Evolutionary conservation across 176 grass and related monocot species (phyloP), one percentile per base, ranked within the genome.

Genomic region (Eremochloa ophiuroides): DNA sequence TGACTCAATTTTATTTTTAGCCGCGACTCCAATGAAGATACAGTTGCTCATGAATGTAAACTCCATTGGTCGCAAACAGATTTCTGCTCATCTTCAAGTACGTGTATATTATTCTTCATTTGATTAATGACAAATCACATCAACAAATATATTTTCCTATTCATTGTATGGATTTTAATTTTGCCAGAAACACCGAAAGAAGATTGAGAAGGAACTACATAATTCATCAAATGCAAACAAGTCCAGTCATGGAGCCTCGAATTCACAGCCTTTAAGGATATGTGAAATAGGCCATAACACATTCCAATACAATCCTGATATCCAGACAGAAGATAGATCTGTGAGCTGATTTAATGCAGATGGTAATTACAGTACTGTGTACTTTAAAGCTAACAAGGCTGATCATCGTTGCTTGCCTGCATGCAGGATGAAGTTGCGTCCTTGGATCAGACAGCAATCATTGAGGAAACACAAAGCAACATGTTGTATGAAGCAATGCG

Each of bases 21-120:
- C 13, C 35, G 62, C 85, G 29, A 68, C 50, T 16, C 85, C 85
- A 25, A 81, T 30, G 20, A 75, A 69, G 29, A 75, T 86, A 38
- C 40, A 81, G 2, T 11, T 75, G n/a, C 35, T 81, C 39, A 69
- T 87, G 85, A 60, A 81, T 3, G 23, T 87, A n/a, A 43, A 48
- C 7, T 37, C n/a, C 8, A 16, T 86, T 47, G 28, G 14, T 18
- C 62, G 38, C 22, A 81, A 35, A 69, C 78, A 86, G 11, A 86
- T 81, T 61, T 44, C 62, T 75, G 37, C 62, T n/a, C 85, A 86
- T 79, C 78, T 81, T 9, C 78, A 87, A 62, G 78, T 87, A 46
- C 44, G 17, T 42, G 10, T 10, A 26, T 42, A 25, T 12, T 66
- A 6, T 27, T 67, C 16, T 75, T n/a, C 1, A 46, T 28, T 69